Evolutionary conservation across 2,329 filamentous ascomycete genomes (phyloP), one percentile per base, ranked within the genome.

Genomic region (Aspergillus sojae): DNA sequence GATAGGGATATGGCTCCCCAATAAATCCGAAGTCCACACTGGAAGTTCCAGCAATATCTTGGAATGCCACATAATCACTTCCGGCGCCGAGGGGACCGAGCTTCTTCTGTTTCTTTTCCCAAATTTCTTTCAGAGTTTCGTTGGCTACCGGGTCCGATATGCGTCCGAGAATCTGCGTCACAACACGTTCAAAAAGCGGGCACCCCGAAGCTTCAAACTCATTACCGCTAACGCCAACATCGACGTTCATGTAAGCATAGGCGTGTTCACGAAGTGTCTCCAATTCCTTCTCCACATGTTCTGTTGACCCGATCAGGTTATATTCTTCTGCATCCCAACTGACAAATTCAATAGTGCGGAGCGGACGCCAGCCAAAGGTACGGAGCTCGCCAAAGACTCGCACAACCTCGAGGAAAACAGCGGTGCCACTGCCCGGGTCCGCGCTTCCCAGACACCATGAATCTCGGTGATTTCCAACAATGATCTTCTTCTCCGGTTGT

Each of bases 301-400:
- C 95, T 1, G 95, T 98, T 12, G 93, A 96, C 10, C 95, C 95
- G 62, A 97, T 91, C 53, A 95, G 82, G 77, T 97, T 97, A 81
- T 97, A 98, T 77, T 94, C 93, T 70, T 90, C 90, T 4, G 88
- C 95, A 76, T 99, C 95, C 95, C 95, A 99, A 39, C 92, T 97
- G 73, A 94, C 93, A 77, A 99, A 98, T 76, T 96, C 91, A 67
- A 99, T 96, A 4, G 93, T 96, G n/a, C 95, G 90, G 19, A 96
- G 83, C 1, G 95, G 95, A 30, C 91, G 86, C 95, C 95, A 99
- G 59, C 94, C 94, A 62, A 88, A 86, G 19, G 84, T 79, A 26
- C 89, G 83, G 19, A 98, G 85, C 67, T 92, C 88, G 46, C 93
- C 93, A 71, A 99, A 92, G 56, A 97, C 88, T 52, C 91, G 89